These are phyloP conservation scores for Pseudogymnoascus sp. DNA, from an alignment of 2,329 filamentous ascomycete species.

Conservation along the genomic window DNA sequence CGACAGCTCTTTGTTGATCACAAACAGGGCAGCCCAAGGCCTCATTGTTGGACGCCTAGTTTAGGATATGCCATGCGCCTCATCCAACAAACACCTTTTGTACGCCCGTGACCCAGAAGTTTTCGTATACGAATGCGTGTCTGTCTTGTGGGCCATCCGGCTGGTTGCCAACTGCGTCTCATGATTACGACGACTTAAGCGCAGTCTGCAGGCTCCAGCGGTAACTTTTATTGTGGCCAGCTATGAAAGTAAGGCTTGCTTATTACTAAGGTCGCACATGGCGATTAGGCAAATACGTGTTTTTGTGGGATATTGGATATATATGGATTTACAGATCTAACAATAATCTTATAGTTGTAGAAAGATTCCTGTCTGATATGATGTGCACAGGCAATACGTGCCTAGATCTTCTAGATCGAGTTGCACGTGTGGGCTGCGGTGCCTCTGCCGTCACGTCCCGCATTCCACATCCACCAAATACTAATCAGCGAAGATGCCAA, in stretches of 20 bases:
- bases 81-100: neutral
- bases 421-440: neutral
- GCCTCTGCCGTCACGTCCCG: neutral
- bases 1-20: neutral
- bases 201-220: neutral
- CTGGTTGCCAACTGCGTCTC: conserved; percentile 1
- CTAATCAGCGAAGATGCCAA: neutral
- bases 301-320: neutral
- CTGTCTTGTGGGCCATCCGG: neutral
- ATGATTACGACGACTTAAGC: conserved; percentile 8
- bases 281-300: neutral
- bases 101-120: neutral
- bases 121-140: neutral
- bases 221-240: neutral
- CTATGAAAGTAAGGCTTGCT: neutral
- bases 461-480: neutral
- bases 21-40: neutral
- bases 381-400: neutral
- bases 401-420: neutral
- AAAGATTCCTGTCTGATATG: neutral
- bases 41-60: neutral
- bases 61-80: neutral
- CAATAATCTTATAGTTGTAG: neutral
- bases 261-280: neutral
- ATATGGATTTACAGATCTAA: neutral